Conservation (phyloP, 2,329 filamentous ascomycete species). For the Ceratocystis harringtonii region DNA sequence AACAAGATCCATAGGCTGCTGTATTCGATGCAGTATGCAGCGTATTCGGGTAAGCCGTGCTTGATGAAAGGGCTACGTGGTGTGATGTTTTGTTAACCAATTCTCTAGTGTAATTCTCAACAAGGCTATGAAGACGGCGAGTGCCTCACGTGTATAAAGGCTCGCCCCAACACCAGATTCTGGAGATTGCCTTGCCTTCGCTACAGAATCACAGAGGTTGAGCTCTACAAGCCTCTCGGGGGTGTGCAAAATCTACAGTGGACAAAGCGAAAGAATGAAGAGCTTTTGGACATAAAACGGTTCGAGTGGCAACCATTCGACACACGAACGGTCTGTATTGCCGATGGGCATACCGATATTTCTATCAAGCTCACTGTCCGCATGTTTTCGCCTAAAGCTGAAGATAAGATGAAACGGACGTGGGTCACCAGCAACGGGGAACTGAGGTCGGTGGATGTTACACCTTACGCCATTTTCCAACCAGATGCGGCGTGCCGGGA, state of each 20-base stretch:
- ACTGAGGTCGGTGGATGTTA: constrained; percentile 35
- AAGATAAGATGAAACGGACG: constrained; percentile 39
- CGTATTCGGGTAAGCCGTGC: constrained; percentile 39
- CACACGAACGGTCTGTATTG: constrained; percentile 35
- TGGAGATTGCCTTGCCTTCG: constrained; percentile 42
- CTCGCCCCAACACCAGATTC: constrained; percentile 32
- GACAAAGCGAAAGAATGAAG: constrained; percentile 27
- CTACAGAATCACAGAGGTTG: constrained; percentile 45
- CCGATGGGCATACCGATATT: constrained; percentile 38
- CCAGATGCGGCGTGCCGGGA: constrained; percentile 35
- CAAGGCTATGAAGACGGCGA: constrained; percentile 31
- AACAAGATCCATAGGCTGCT: constrained; percentile 43
- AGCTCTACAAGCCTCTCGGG: constrained; percentile 39
- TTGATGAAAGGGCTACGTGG: background rate
- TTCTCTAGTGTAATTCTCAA: constrained; percentile 37
- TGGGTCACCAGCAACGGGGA: constrained; percentile 34
- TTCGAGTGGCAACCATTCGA: constrained; percentile 39
- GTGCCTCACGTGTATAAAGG: constrained; percentile 40
- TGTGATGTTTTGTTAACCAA: constrained; percentile 13
- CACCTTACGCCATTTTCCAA: constrained; percentile 42
- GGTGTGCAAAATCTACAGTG: constrained; percentile 44
- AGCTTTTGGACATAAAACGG: constrained; percentile 33
- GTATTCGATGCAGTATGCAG: constrained; percentile 47
- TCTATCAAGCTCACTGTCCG: constrained; percentile 37
- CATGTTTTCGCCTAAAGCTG: constrained; percentile 38